A percentile compares a stretch with the other conserved stretches of the same genome.
These are phyloP conservation scores for Echria macrotheca DNA, from an alignment of 495 filamentous ascomycete species.

Conservation along the genomic window DNA sequence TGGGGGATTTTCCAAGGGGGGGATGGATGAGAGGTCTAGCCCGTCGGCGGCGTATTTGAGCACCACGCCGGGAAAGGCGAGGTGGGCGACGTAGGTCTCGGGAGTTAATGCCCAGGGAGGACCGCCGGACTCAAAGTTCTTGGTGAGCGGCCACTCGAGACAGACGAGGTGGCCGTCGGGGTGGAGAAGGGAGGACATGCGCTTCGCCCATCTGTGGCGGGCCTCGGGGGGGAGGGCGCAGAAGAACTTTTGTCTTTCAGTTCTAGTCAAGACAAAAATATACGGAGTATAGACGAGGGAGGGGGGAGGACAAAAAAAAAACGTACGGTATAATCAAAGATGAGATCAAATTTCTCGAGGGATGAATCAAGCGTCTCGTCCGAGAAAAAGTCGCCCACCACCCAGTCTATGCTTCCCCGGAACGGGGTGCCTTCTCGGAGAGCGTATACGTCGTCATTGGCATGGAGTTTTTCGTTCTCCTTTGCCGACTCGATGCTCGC, in stretches of 20 bases:
- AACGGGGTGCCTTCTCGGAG: conserved; percentile 38
- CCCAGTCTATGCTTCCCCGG: conserved; percentile 52
- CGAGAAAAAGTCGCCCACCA: conserved; percentile 69
- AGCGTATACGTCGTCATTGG: conserved; percentile 37
- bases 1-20: conserved; percentile 34
- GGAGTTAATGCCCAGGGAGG: conserved; percentile 65
- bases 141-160: conserved; percentile 74
- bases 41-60: conserved; percentile 56
- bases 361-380: conserved; percentile 37
- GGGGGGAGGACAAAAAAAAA: neutral
- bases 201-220: conserved; percentile 64
- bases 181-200: conserved; percentile 59
- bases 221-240: conserved; percentile 63
- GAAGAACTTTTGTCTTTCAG: conserved; percentile 55
- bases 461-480: conserved; percentile 35
- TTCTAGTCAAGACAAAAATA: no score
- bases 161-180: conserved; percentile 62
- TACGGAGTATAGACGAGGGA: no score
- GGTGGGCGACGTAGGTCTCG: conserved; percentile 59
- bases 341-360: conserved; percentile 61
- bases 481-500: conserved; percentile 52
- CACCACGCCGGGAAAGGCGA: conserved; percentile 60
- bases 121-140: conserved; percentile 54
- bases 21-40: conserved; percentile 35
- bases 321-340: conserved; percentile 80